These are phyloP conservation scores for Wallacemonas sp. DNA, from an alignment of 208 protist species.

Conservation along the genomic window DNA sequence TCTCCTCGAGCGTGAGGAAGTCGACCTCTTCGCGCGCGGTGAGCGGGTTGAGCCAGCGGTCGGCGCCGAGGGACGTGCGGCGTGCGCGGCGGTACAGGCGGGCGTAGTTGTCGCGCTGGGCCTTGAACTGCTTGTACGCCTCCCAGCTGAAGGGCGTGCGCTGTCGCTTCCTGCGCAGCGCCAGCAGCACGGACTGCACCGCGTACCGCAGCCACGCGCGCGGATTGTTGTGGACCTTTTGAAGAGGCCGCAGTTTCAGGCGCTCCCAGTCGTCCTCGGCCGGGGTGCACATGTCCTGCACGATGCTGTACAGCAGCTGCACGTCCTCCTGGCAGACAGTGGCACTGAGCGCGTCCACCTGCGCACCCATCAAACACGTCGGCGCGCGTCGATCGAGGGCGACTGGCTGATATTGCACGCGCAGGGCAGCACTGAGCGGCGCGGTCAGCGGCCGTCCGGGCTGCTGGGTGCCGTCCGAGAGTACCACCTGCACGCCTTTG, in stretches of 20 bases:
- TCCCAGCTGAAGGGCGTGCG: slow-evolving; percentile 50
- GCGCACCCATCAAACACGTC: slow-evolving; percentile 25
- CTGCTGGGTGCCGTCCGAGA: slow-evolving; percentile 9
- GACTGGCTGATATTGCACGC: slow-evolving; percentile 51
- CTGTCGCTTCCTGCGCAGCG: slow-evolving; percentile 27
- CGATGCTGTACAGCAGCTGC: slow-evolving; percentile 28
- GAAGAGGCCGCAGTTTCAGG: slow-evolving; percentile 39
- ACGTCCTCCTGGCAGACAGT: slow-evolving; percentile 19
- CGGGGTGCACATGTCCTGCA: slow-evolving; percentile 28
- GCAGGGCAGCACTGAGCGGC: slow-evolving; percentile 29
- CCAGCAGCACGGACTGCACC: slow-evolving; percentile 41
- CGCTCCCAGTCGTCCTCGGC: slow-evolving; percentile 28
- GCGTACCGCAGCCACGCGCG: slow-evolving; percentile 73
- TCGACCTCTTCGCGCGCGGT: slow-evolving; percentile 32
- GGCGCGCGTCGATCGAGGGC: slow-evolving; percentile 34
- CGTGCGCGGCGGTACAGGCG: slow-evolving; percentile 44
- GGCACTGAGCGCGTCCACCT: slow-evolving; percentile 26
- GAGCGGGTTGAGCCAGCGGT: slow-evolving; percentile 46
- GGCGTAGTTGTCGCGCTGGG: slow-evolving; percentile 49
- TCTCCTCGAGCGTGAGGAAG: slow-evolving; percentile 43
- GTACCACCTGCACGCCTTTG: slow-evolving; percentile 38
- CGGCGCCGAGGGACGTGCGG: slow-evolving; percentile 23
- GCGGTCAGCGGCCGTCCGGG: slow-evolving; percentile 15
- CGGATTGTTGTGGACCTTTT: slow-evolving; percentile 34
- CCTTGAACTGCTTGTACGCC: slow-evolving; percentile 39